phyloP scores from a whole-genome alignment of 768 basidiomycete genomes.

The Boletus rubroflammeus region DNA sequence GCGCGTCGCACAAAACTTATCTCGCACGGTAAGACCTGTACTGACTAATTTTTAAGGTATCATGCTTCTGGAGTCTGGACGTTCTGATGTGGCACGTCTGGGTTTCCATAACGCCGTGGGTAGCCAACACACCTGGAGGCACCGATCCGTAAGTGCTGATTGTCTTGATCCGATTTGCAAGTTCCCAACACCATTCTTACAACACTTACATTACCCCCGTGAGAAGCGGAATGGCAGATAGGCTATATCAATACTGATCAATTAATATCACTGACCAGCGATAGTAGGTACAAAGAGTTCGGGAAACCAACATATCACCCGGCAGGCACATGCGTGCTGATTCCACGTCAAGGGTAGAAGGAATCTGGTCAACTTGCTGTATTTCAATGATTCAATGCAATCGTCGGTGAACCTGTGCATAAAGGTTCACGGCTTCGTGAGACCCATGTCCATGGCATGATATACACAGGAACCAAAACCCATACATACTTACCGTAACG shows the following conservation, averaged over 20 bases:
- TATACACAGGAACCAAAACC: not conserved
- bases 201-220: not conserved
- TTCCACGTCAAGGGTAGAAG: not conserved
- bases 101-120: not conserved
- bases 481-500: too few species aligned
- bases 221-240: not conserved
- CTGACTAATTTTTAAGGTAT: not conserved
- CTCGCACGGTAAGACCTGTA: not conserved
- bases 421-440: not conserved
- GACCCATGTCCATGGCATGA: not conserved
- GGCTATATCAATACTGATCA: not conserved
- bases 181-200: not conserved
- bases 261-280: too few species aligned
- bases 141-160: not conserved
- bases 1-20: not conserved
- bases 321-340: not conserved
- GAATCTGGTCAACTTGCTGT: not conserved
- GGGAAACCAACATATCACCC: not conserved
- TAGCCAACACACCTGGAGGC: not conserved
- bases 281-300: not conserved
- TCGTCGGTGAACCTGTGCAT: not conserved
- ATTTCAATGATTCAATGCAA: not conserved
- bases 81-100: not conserved
- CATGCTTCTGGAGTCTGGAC: not conserved
- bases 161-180: not conserved